Evolutionary conservation across 805 yeast genomes (phyloP).

Genomic region (Lachancea mirantina): DNA sequence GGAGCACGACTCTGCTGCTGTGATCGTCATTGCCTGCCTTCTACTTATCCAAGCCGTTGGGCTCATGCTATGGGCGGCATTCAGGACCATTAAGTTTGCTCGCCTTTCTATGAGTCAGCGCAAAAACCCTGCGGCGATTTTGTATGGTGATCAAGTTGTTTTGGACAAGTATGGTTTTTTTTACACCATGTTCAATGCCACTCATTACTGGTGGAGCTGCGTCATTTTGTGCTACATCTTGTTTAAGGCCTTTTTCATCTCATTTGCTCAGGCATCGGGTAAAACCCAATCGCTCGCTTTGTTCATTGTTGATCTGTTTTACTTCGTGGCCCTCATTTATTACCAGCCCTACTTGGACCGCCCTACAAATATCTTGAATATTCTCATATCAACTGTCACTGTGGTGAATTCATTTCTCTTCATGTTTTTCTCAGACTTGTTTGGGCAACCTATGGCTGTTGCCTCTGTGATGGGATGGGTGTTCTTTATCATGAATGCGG

Average conservation of each 20-base stretch:
- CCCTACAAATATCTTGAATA: slow-evolving; percentile 72
- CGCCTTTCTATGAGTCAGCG: slow-evolving; percentile 48
- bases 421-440: slow-evolving; percentile 76
- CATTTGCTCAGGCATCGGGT: slow-evolving; percentile 74
- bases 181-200: slow-evolving; percentile 82
- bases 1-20: slow-evolving; percentile 77
- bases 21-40: slow-evolving; percentile 70
- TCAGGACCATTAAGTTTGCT: slow-evolving; percentile 59
- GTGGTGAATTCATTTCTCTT: slow-evolving; percentile 78
- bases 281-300: slow-evolving; percentile 72
- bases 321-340: slow-evolving; percentile 55
- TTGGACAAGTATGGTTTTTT: slow-evolving; percentile 80
- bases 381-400: slow-evolving; percentile 62
- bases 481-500: slow-evolving; percentile 83
- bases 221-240: slow-evolving; percentile 55
- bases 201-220: slow-evolving; percentile 75
- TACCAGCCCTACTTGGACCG: slow-evolving; percentile 73
- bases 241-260: slow-evolving; percentile 64
- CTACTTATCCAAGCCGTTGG: slow-evolving; percentile 56
- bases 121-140: slow-evolving; percentile 79
- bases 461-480: slow-evolving; percentile 87
- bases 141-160: slow-evolving; percentile 70
- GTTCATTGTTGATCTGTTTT: slow-evolving; percentile 68
- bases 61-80: slow-evolving; percentile 58
- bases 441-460: slow-evolving; percentile 73